Conservation (phyloP, 2,329 filamentous ascomycete species). For the Sclerotinia glacialis region DNA sequence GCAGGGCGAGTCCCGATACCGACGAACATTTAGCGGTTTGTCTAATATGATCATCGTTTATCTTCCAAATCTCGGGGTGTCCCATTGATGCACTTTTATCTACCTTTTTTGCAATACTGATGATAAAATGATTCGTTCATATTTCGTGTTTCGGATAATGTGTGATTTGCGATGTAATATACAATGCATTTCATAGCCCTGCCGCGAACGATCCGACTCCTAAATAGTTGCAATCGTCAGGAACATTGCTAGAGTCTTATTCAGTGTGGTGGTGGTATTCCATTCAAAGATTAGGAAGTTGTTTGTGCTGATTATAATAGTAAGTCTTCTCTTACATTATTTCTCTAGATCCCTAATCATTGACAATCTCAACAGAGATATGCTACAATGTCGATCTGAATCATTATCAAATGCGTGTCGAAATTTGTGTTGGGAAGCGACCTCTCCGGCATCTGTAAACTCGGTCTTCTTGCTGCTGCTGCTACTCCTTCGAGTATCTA, state of each 20-base stretch:
- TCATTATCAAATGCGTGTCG: no score
- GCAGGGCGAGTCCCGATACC: background rate
- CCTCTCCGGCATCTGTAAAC: background rate
- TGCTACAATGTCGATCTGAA: no score
- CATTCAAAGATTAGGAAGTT: background rate
- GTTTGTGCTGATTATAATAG: background rate
- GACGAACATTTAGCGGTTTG: background rate
- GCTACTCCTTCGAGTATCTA: background rate
- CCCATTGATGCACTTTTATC: background rate
- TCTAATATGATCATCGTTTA: background rate
- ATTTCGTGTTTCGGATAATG: background rate
- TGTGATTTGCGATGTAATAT: background rate
- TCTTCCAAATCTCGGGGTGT: background rate
- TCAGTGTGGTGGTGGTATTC: background rate
- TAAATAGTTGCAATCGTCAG: conserved; percentile 1
- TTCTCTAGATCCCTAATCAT: background rate
- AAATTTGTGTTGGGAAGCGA: no score
- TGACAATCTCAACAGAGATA: background rate
- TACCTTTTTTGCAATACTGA: background rate
- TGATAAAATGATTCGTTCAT: background rate
- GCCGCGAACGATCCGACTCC: background rate
- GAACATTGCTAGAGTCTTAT: background rate
- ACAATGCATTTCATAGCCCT: background rate
- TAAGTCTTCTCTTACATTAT: background rate
- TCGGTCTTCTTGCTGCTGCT: background rate